Evolutionary conservation across 139 green algal species (phyloP), one percentile per base, ranked within the genome.

Genomic region (Mychonastes homosphaera): DNA sequence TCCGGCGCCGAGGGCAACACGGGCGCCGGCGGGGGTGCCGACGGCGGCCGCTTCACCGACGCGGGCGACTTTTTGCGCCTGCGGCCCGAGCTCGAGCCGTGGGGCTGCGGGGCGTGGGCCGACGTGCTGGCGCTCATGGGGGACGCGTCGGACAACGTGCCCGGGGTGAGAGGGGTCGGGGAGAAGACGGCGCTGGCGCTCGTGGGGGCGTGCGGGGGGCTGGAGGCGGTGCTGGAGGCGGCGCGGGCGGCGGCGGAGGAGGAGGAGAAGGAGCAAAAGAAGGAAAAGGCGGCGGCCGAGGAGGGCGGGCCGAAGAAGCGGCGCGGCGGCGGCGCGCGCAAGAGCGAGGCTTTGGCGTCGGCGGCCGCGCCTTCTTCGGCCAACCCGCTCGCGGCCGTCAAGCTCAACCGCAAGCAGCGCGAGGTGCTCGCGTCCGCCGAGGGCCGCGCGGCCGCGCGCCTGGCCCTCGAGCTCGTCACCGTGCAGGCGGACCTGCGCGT

Each of bases 71-170:
- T 82, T 48, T n/a, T n/a, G n/a, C n/a, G n/a, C n/a, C n/a, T n/a
- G n/a, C 30, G 46, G 23, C 23, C 62, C 47, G 73, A 78, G 39
- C 35, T 44, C 24, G 21, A 30, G 12, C 16, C 40, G 16, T 40
- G 23, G 8, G 53, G 16, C 9, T 39, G 13, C 12, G 8, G 39
- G 45, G 45, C 71, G 65, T 87, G 70, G 62, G 36, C 60, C 8
- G 76, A 88, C 58, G 43, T 83, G 27, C 58, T 81, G 56, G 79
- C 79, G 24, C 60, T 87, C 21, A 21, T 9, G 21, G 80, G 81
- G 3, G 80, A 88, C 62, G 33, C 61, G 8, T 51, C 45, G 12
- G 79, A 85, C 64, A 72, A 72, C 43, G 56, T 72, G n/a, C 62
- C 62, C 6, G 77, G 77, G 3, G 80, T 88, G 33, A 43, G 54